Conservation (phyloP, 1,284 basidiomycete genomes). For the Ustilago bromivora region DNA sequence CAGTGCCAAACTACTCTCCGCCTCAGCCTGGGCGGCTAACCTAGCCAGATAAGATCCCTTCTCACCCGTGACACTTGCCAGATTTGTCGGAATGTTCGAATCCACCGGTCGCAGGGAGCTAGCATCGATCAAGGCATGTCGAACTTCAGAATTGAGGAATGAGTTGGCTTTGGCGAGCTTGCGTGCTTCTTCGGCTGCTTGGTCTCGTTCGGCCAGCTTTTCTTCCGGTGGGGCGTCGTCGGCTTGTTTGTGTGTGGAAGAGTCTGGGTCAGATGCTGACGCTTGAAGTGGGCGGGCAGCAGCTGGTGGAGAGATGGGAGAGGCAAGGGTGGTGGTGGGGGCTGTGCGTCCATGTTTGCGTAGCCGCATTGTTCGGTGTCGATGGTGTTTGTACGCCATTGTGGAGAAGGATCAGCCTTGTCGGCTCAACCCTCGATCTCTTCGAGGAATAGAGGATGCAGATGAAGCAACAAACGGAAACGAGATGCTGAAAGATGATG, state of each 20-base stretch:
- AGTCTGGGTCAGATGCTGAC: conserved; percentile 22
- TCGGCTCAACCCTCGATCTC: not conserved
- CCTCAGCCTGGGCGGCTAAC: conserved; percentile 32
- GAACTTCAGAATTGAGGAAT: conserved; percentile 37
- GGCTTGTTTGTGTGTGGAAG: conserved; percentile 21
- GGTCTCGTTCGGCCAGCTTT: conserved; percentile 18
- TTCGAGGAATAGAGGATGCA: not conserved
- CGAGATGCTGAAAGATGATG: not conserved
- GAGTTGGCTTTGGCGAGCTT: conserved; percentile 35
- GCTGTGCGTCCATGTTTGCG: conserved; percentile 29
- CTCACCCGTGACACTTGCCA: conserved; percentile 36
- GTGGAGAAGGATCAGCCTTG: not conserved
- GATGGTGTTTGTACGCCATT: conserved; percentile 30
- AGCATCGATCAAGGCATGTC: conserved; percentile 15
- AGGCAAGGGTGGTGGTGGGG: not conserved
- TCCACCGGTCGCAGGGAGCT: not conserved
- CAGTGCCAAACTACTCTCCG: conserved; percentile 1
- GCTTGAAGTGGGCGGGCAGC: conserved; percentile 1
- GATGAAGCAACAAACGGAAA: not conserved
- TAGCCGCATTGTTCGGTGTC: conserved; percentile 37
- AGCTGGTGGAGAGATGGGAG: not conserved
- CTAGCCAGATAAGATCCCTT: conserved; percentile 31
- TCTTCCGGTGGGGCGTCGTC: conserved; percentile 1
- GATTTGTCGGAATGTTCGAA: not conserved
- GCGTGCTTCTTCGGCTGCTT: conserved; percentile 18